phyloP scores from a whole-genome alignment of 257 asterid species.

The Penstemon newberryi region DNA sequence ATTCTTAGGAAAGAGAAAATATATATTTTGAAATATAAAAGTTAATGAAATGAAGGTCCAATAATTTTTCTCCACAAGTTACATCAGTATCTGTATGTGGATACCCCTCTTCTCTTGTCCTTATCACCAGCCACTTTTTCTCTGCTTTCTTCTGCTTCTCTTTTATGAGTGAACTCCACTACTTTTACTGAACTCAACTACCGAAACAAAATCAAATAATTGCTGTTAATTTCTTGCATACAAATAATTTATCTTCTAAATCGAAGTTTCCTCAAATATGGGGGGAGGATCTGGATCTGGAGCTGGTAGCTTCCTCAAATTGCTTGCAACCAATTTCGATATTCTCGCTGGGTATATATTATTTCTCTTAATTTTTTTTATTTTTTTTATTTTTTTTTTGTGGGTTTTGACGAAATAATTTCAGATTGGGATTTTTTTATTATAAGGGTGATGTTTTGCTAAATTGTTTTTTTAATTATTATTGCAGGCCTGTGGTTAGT shows the following conservation, averaged over 20 bases:
- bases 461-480: slow-evolving; percentile 26
- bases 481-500: slow-evolving; percentile 93
- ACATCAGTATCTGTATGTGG: too few relatives aligned
- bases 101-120: background rate
- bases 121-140: background rate
- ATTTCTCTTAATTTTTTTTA: background rate
- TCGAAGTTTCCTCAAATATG: background rate
- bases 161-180: too few relatives aligned
- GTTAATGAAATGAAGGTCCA: too few relatives aligned
- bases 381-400: background rate
- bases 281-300: slow-evolving; percentile 52
- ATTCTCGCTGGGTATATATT: slow-evolving; percentile 69
- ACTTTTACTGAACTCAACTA: background rate
- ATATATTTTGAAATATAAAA: too few relatives aligned
- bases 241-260: too few relatives aligned
- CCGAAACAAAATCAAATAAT: background rate
- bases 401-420: background rate
- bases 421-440: slow-evolving; percentile 1
- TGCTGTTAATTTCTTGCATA: background rate
- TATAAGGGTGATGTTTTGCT: background rate
- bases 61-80: too few relatives aligned
- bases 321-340: slow-evolving; percentile 60
- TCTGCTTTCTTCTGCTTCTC: background rate
- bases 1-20: too few relatives aligned
- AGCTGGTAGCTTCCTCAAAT: slow-evolving; percentile 62